phyloP scores from a whole-genome alignment of 2,329 filamentous ascomycete species.

The Septoria linicola region DNA sequence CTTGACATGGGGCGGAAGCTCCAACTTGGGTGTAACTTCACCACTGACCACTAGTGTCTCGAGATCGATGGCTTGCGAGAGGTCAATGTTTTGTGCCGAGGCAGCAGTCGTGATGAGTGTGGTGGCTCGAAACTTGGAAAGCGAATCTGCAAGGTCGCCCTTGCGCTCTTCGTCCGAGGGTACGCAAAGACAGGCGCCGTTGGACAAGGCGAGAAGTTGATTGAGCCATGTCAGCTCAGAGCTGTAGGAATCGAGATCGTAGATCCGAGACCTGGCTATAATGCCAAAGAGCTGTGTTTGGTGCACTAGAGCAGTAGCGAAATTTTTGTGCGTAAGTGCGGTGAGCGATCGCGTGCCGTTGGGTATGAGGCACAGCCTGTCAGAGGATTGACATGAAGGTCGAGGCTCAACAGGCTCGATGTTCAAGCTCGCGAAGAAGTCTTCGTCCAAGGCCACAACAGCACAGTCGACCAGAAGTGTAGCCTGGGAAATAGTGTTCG shows the following conservation, averaged over 20 bases:
- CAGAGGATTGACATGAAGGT: not conserved
- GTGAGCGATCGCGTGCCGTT: conserved; percentile 43
- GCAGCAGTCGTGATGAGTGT: conserved; percentile 58
- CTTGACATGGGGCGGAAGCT: conserved; percentile 41
- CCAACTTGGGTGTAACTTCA: conserved; percentile 42
- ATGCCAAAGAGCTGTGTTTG: conserved; percentile 7
- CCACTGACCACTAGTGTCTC: conserved; percentile 30
- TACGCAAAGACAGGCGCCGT: conserved; percentile 22
- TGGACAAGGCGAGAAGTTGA: conserved; percentile 22
- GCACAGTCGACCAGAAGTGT: not conserved
- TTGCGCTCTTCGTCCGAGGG: conserved; percentile 47
- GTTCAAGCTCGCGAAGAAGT: conserved; percentile 4
- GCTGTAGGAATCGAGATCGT: conserved; percentile 30
- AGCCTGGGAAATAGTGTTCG: not conserved
- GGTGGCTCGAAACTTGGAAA: conserved; percentile 39
- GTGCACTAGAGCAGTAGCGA: conserved; percentile 5
- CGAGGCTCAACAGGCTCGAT: conserved; percentile 2
- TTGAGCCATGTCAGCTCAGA: conserved; percentile 31
- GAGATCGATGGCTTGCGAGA: conserved; percentile 8
- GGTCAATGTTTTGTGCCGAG: conserved; percentile 41
- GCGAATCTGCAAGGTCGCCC: conserved; percentile 51
- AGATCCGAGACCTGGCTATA: conserved; percentile 14
- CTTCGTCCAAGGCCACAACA: not conserved
- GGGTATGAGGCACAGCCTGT: conserved; percentile 1
- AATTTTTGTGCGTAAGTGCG: conserved; percentile 13